Conservation (phyloP, 208 protist species). For the Trypanosoma theileri region DNA sequence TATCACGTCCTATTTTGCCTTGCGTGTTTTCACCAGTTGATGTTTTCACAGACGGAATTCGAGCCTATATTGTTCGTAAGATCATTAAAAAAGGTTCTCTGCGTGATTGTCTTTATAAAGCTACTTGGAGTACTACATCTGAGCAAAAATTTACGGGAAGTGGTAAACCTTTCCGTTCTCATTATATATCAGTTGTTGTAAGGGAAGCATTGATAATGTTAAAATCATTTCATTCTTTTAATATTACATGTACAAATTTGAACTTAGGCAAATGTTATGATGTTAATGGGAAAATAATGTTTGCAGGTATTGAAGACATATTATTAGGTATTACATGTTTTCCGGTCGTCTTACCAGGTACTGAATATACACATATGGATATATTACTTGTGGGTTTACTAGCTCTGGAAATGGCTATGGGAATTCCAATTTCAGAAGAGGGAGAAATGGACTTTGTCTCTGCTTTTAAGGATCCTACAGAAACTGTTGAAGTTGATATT, state of each 20-base stretch:
- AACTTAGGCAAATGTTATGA: slow-evolving; percentile 27
- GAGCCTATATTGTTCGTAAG: slow-evolving; percentile 23
- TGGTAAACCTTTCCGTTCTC: slow-evolving; percentile 13
- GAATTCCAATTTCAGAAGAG: slow-evolving; percentile 6
- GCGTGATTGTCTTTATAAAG: slow-evolving; percentile 23
- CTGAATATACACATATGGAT: slow-evolving; percentile 22
- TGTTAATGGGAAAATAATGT: slow-evolving; percentile 10
- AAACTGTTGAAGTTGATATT: background rate
- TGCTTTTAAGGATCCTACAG: slow-evolving; percentile 13
- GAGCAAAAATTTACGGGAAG: slow-evolving; percentile 24
- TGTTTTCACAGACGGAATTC: slow-evolving; percentile 17
- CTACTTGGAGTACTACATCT: slow-evolving; percentile 13
- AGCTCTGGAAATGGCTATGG: slow-evolving; percentile 25
- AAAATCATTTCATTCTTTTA: slow-evolving; percentile 19
- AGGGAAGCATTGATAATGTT: slow-evolving; percentile 23
- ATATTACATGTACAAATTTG: slow-evolving; percentile 28
- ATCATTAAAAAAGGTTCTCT: slow-evolving; percentile 23
- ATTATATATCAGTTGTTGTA: slow-evolving; percentile 26
- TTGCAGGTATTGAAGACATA: slow-evolving; percentile 24
- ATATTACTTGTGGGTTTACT: slow-evolving; percentile 21
- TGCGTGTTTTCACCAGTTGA: slow-evolving; percentile 12
- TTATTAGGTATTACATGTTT: slow-evolving; percentile 18
- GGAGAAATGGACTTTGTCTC: slow-evolving; percentile 5
- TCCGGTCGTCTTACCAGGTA: slow-evolving; percentile 14
- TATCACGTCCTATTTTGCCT: slow-evolving; percentile 18